Evolutionary conservation across 768 basidiomycete genomes (phyloP), one percentile per base, ranked within the genome.

Genomic region (Agaricus subrufescens): DNA sequence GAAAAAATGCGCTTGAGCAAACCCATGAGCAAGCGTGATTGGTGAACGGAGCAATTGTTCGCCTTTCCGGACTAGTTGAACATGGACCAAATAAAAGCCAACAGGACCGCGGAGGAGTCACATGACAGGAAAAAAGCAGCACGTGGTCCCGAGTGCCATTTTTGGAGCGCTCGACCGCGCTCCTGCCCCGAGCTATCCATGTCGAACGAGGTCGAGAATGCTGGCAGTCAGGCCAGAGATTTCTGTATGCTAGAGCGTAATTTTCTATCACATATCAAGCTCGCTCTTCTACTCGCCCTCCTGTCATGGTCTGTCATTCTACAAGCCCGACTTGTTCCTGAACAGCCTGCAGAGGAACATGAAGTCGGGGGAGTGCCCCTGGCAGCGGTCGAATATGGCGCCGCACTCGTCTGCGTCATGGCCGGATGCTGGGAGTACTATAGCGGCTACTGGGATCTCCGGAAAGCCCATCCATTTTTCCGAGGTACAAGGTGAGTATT

Each of bases 201-300:
- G 5, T 39, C 55, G 6, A 45, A 27, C 34, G 55, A 56, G 57
- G 60, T 81, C 10, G 70, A 75, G 51, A 81, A 83, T 60, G 67
- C 67, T 26, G 83, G 83, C 44, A 85, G 87, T 60, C 73, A 74
- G 5, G 85, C 86, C n/a, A 76, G 87, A 63, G 89, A 91, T 65
- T 88, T 82, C 58, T 85, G 81, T 68, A 88, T 90, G 87, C 76
- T 91, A 12, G 89, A 90, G 67, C 77, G 89, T 50, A 90, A 91
- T 61, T 71, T 88, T 49, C 73, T 91, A 31, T 78, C 87, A 0
- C 84, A 91, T 64, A 58, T 87, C 53, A 87, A 83, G 62, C 76
- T 90, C 27, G 84, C 81, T 4, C 71, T 88, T 9, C 69, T 91
- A 25, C 73, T 91, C 29, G 78, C 80, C 7, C 71, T 90, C 1